These are phyloP conservation scores for Daedalea quercina DNA, from an alignment of 768 basidiomycete genomes.

Conservation along the genomic window DNA sequence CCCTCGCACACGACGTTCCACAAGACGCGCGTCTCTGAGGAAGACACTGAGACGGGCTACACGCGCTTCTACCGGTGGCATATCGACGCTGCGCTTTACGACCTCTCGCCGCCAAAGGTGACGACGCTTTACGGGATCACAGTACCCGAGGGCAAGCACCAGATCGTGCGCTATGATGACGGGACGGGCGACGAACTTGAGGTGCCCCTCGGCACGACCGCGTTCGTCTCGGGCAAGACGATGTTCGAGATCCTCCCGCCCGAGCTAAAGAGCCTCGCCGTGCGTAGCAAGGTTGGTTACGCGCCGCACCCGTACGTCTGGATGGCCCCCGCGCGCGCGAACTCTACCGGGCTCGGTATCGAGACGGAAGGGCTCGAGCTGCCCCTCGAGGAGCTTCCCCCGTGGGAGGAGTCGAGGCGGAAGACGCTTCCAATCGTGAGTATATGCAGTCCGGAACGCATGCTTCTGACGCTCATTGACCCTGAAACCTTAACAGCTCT, in stretches of 20 bases:
- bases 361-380: constrained; percentile 73
- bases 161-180: constrained; percentile 76
- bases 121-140: constrained; percentile 78
- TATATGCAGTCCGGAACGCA: background rate
- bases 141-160: constrained; percentile 59
- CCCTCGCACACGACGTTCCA: constrained; percentile 85
- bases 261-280: constrained; percentile 73
- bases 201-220: constrained; percentile 84
- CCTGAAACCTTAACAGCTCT: constrained; percentile 41
- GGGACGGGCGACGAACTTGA: constrained; percentile 77
- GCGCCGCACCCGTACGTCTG: constrained; percentile 87
- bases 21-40: constrained; percentile 64
- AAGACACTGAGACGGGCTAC: constrained; percentile 68
- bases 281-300: constrained; percentile 69
- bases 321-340: constrained; percentile 75
- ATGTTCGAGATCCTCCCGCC: constrained; percentile 78
- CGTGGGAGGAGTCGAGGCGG: constrained; percentile 74
- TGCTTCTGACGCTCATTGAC: background rate
- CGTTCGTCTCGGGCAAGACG: constrained; percentile 71
- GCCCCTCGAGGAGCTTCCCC: constrained; percentile 57
- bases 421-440: constrained; percentile 65
- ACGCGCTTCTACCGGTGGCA: constrained; percentile 94
- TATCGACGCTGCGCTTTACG: constrained; percentile 83
- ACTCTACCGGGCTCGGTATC: constrained; percentile 78
- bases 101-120: constrained; percentile 71